Percentiles rank a stretch among this genome's conserved stretches.
These are phyloP conservation scores for Colletotrichum somersetense DNA, from an alignment of 2,329 filamentous ascomycete genomes.

Conservation along the genomic window DNA sequence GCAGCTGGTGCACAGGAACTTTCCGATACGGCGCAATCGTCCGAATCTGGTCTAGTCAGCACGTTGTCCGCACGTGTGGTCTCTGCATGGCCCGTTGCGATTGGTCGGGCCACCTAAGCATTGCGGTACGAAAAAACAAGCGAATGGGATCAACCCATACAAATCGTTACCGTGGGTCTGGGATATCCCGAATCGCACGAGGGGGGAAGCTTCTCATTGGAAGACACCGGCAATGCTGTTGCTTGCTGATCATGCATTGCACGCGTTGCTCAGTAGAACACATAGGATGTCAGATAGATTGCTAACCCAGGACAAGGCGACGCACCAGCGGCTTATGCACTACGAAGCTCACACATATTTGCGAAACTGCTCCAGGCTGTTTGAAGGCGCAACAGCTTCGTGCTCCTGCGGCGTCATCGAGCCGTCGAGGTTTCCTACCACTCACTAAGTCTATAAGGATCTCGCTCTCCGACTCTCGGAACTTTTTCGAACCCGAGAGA, in stretches of 20 bases:
- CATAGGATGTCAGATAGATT: not conserved
- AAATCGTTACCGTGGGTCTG: not conserved
- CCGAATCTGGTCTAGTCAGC: not conserved
- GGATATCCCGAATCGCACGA: not conserved
- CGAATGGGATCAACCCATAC: not conserved
- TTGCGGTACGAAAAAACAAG: not conserved
- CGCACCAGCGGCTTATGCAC: not conserved
- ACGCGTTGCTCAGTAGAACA: no score
- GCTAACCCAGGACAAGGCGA: not conserved
- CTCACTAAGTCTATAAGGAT: no score
- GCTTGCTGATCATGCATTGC: not conserved
- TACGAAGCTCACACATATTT: not conserved
- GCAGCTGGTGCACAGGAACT: not conserved
- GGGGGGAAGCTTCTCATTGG: not conserved
- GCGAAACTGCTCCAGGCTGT: not conserved
- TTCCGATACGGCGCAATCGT: no score
- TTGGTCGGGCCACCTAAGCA: not conserved
- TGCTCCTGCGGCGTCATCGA: not conserved
- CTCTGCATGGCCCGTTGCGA: not conserved
- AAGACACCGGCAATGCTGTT: not conserved
- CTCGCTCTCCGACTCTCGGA: not conserved
- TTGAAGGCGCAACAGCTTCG: not conserved
- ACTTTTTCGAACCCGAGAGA: not conserved
- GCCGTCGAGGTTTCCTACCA: not conserved
- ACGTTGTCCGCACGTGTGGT: not conserved